Base-by-base conservation (phyloP, 2,329 filamentous ascomycete genomes). In the Cladosporium sp. region DNA sequence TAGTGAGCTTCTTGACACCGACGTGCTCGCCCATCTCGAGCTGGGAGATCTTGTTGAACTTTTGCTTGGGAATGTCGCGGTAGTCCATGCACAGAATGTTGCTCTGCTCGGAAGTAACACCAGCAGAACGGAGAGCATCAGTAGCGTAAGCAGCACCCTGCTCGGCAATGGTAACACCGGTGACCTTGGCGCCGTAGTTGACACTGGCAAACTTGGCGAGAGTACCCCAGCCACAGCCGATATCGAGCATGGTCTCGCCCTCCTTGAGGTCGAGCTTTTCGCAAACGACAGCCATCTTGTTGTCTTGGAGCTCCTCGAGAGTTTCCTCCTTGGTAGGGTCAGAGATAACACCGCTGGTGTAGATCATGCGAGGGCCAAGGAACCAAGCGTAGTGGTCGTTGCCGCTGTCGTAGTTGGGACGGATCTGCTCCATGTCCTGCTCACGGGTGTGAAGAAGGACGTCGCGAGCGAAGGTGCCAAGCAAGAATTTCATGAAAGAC, bases 381-480 rank as follows among this genome's bases (percentile, higher is more conserved):
- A 98, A 98, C 93, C 93, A 99, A 78, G 88, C 90, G 85, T 99
- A 99, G 83, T 97, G 97, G 81, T 98, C 95, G 79, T 99, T 93
- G 77, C 95, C 95, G 71, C 93, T 90, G 85, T 98, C 95, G 81
- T 99, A 99, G 84, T 97, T 93, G 80, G 93, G 92, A 77, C 93
- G 92, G 66, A 98, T 93, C 83, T 98, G 95, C 81, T 98, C 94
- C 86, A 97, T 93, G 74, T 98, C 94, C 82, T 97, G 93, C 66
- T 91, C 93, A 66, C 92, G 88, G 73, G 92, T 93, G 84, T 98
- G 94, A 85, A 97, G 89, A 74, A 97, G 90, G 69, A 96, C 87
- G 80, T 97, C 94, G 57, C 92, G 92, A 70, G 96, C 88, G 84
- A 97, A 92, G 78, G 88, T 89, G 68, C 92, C 89, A 73, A 98